Base-by-base conservation (phyloP, 2,329 filamentous ascomycete species). In the Botryosphaeria dothidea region DNA sequence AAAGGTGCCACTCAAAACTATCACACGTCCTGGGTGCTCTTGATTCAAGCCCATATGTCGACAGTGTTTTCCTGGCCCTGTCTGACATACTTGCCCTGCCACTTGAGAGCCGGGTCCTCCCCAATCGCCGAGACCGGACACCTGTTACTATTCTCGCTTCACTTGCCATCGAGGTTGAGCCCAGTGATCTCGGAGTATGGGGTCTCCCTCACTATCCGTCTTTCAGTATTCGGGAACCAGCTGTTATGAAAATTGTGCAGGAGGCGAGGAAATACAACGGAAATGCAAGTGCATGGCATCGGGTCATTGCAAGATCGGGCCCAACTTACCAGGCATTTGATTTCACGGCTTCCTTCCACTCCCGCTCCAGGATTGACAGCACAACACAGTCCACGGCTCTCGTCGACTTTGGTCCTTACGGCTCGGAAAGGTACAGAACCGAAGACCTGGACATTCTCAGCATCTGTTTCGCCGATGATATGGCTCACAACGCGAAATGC, bases 11-110 rank as follows among this genome's bases (percentile, higher is more conserved):
- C 17, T 57, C 52, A 3, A 57, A 31, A 21, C 36, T 57, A 2
- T 57, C 52, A n/a, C 52, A 57, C 13, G 23, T 57, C 21, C 36
- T 57, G 17, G 52, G 34, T 43, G 52, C 36, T n/a, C 52, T 57
- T 19, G 52, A 57, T n/a, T 57, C 52, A 13, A 43, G 23, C 36
- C 52, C 34, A 15, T 7, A 41, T 5, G 11, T 57, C 23, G 52
- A 43, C 13, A 11, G 17, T 29, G 23, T 57, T 9, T 43, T 43
- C 6, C 34, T 57, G 52, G 9, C 23, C 21, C 21, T 57, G 23
- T 41, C 52, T n/a, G 52, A 57, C 23, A 15, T 43, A 19, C 52
- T 57, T 6, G 8, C 11, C 9, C 13, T 57, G 17, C 52, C 52
- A 6, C 34, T 57, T 4, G n/a, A 15, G 21, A 21, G 23, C 19